Conservation (phyloP, 352 stramenopile species). For the Phytophthora cryptogea region DNA sequence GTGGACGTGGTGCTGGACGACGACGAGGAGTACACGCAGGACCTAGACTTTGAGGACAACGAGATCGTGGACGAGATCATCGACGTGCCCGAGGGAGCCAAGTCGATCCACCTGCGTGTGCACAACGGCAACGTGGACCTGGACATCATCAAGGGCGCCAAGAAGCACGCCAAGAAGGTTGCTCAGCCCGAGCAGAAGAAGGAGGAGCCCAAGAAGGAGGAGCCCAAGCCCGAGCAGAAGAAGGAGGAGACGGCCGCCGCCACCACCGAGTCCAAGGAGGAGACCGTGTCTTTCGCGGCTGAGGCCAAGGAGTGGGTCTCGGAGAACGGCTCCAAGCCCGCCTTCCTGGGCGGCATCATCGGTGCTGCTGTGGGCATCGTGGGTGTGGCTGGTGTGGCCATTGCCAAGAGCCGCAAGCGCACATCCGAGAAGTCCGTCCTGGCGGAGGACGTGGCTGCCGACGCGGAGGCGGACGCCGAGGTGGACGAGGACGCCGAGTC, state of each 20-base stretch:
- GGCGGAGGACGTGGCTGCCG: slow-evolving; percentile 34
- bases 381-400: slow-evolving; percentile 45
- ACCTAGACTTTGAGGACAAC: slow-evolving; percentile 46
- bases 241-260: slow-evolving; percentile 19
- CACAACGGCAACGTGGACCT: slow-evolving; percentile 54
- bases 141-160: slow-evolving; percentile 51
- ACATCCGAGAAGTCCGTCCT: slow-evolving; percentile 47
- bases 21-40: slow-evolving; percentile 54
- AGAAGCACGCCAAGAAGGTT: slow-evolving; percentile 24
- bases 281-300: slow-evolving; percentile 44
- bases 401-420: slow-evolving; percentile 54
- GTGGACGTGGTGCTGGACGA: slow-evolving; percentile 50
- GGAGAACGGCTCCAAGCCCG: slow-evolving; percentile 41
- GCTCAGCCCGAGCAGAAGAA: slow-evolving; percentile 27
- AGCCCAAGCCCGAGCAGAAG: slow-evolving; percentile 13
- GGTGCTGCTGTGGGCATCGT: slow-evolving; percentile 54
- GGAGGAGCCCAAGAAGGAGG: slow-evolving; percentile 24
- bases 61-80: slow-evolving; percentile 51
- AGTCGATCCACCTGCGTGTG: slow-evolving; percentile 52
- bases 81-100: slow-evolving; percentile 49
- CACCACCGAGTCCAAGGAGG: slow-evolving; percentile 24
- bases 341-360: slow-evolving; percentile 44
- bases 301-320: slow-evolving; percentile 49
- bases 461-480: slow-evolving; percentile 42
- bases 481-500: slow-evolving; percentile 44